Conservation (phyloP, 75 land plant species). For the Sequoia sempervirens region DNA sequence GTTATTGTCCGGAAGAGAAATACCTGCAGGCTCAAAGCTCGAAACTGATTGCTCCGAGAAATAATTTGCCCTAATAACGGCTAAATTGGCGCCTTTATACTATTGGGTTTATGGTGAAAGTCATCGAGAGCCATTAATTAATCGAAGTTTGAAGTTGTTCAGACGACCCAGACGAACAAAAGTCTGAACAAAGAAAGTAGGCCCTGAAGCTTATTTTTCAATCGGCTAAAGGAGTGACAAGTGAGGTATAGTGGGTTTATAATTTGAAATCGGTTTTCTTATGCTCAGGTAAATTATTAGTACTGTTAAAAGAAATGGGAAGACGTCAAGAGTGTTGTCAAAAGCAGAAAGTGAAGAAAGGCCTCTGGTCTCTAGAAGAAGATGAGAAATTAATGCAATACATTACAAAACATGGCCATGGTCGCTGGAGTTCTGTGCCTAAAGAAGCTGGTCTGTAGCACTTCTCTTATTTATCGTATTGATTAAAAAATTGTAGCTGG, state of each 20-base stretch:
- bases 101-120: not conserved
- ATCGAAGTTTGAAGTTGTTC: not conserved
- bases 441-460: conserved; percentile 30
- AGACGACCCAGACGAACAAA: not conserved
- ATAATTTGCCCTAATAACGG: not conserved
- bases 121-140: not conserved
- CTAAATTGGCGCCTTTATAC: not conserved
- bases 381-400: conserved; percentile 50
- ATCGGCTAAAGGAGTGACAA: not conserved
- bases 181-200: not conserved
- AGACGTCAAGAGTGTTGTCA: conserved; percentile 28
- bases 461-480: not conserved
- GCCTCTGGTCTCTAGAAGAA: conserved; percentile 59
- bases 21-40: not conserved
- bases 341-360: conserved; percentile 51
- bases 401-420: conserved; percentile 54
- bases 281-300: too few relatives aligned
- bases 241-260: not conserved
- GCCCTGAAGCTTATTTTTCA: not conserved
- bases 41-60: not conserved
- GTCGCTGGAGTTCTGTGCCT: conserved; percentile 68
- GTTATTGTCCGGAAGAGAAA: not conserved
- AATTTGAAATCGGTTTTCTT: not conserved
- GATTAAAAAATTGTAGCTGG: not conserved
- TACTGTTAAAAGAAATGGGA: not conserved